These are phyloP conservation scores for Chalciporus pseudorubinellus DNA, from an alignment of 768 basidiomycete species.

Conservation along the genomic window DNA sequence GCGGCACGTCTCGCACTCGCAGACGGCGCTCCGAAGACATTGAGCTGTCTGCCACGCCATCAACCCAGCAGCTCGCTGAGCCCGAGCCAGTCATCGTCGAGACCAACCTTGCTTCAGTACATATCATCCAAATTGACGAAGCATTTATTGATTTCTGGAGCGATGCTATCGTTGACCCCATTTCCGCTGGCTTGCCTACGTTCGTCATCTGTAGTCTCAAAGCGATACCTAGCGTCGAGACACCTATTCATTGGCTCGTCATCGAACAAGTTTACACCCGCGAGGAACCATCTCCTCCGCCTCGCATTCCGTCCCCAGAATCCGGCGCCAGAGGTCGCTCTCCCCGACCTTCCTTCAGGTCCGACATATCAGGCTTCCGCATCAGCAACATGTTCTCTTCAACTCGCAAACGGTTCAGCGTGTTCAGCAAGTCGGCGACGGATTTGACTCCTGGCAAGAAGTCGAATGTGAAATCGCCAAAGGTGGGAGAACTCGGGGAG, in stretches of 20 bases:
- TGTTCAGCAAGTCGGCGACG: slow-evolving; percentile 42
- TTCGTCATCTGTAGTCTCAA: slow-evolving; percentile 74
- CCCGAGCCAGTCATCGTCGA: slow-evolving; percentile 24
- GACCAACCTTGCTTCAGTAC: slow-evolving; percentile 38
- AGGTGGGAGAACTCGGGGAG: slow-evolving; percentile 72
- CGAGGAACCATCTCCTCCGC: slow-evolving; percentile 32
- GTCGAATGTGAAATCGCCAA: slow-evolving; percentile 36
- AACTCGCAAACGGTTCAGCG: slow-evolving; percentile 62
- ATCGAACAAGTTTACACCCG: slow-evolving; percentile 59
- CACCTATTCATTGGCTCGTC: slow-evolving; percentile 58
- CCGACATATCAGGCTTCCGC: slow-evolving; percentile 39
- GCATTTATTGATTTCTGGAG: slow-evolving; percentile 84
- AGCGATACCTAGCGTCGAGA: slow-evolving; percentile 20
- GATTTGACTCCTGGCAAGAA: slow-evolving; percentile 24
- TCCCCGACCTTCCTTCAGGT: slow-evolving; percentile 45
- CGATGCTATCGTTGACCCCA: slow-evolving; percentile 68
- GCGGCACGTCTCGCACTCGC: slow-evolving; percentile 28
- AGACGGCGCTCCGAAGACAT: slow-evolving; percentile 24
- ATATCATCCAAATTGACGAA: slow-evolving; percentile 64
- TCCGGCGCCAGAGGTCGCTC: slow-evolving; percentile 29
- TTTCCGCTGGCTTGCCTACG: slow-evolving; percentile 61
- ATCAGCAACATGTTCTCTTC: slow-evolving; percentile 44
- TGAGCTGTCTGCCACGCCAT: slow-evolving; percentile 10
- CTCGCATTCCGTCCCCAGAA: slow-evolving; percentile 27
- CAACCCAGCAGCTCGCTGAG: slow-evolving; percentile 17